Evolutionary conservation across 495 filamentous ascomycete species (phyloP).

Genomic region (Aspergillus nidulans): DNA sequence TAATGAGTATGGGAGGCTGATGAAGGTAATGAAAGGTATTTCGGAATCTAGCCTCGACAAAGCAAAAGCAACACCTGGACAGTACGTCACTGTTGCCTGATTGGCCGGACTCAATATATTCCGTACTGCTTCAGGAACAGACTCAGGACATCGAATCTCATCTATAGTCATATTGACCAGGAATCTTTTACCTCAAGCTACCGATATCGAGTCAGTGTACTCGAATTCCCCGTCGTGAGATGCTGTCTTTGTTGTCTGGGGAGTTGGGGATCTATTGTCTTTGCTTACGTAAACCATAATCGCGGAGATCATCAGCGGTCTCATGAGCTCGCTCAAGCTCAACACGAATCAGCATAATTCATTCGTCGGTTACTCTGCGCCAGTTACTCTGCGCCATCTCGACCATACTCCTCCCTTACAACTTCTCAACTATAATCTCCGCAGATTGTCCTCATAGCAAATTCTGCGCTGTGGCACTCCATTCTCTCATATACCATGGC

Average conservation of each 20-base stretch:
- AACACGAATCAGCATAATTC: background rate
- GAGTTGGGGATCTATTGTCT: background rate
- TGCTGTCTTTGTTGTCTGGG: too few species aligned
- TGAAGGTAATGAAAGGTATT: background rate
- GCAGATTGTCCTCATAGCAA: background rate
- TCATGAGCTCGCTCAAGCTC: background rate
- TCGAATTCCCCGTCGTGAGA: background rate
- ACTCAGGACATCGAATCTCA: background rate
- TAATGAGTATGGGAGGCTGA: background rate
- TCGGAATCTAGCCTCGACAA: background rate
- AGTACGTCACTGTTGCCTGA: constrained; percentile 45
- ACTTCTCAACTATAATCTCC: background rate
- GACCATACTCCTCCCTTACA: background rate
- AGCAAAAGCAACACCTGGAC: constrained; percentile 13
- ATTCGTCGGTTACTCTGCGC: background rate
- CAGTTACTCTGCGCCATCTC: background rate
- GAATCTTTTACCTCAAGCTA: background rate
- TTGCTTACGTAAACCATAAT: constrained; percentile 6
- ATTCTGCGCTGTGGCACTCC: background rate
- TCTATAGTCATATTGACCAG: background rate
- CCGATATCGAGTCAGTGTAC: background rate
- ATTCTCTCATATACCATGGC: constrained; percentile 35
- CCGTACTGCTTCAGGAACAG: constrained; percentile 21
- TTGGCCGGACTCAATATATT: constrained; percentile 39
- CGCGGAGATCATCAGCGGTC: constrained; percentile 9